Conservation (phyloP, 2,329 filamentous ascomycete genomes). For the Beauveria scarabaeidicola region DNA sequence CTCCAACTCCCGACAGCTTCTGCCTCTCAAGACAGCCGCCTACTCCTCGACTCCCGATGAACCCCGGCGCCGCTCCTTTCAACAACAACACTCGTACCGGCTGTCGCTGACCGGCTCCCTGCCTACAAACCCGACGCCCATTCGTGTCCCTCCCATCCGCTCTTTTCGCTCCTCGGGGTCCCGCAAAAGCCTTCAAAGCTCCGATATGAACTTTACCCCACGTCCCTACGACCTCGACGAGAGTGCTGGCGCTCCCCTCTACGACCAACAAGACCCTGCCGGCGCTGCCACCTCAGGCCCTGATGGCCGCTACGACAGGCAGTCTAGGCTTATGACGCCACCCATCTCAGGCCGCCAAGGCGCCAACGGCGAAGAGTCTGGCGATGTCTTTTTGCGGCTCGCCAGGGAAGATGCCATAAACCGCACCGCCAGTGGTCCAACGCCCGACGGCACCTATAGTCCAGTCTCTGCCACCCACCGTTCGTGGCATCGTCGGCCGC, state of each 20-base stretch:
- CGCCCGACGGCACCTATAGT: conserved; percentile 27
- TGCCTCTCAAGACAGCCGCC: conserved; percentile 35
- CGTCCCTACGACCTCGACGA: conserved; percentile 37
- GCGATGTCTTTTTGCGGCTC: conserved; percentile 51
- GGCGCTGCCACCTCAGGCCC: conserved; percentile 29
- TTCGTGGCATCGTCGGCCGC: conserved; percentile 40
- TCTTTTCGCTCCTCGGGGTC: conserved; percentile 49
- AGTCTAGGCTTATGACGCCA: conserved; percentile 29
- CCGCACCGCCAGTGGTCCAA: conserved; percentile 27
- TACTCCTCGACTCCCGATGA: conserved; percentile 38
- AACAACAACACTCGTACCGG: conserved; percentile 40
- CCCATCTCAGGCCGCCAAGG: conserved; percentile 29
- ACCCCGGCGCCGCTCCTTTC: conserved; percentile 30
- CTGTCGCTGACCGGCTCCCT: conserved; percentile 28
- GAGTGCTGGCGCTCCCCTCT: conserved; percentile 30
- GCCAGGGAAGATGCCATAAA: conserved; percentile 43
- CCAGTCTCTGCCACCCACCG: conserved; percentile 38
- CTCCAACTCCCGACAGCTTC: conserved; percentile 37
- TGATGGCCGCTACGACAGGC: conserved; percentile 31
- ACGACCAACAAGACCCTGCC: conserved; percentile 43
- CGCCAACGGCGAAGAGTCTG: conserved; percentile 42
- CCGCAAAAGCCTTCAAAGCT: conserved; percentile 43
- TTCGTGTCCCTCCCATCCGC: conserved; percentile 45
- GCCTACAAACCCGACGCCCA: conserved; percentile 23
- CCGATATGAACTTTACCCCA: conserved; percentile 43